Base-by-base conservation (phyloP, 352 stramenopile species). In the Chrysophaeum taylorii region DNA sequence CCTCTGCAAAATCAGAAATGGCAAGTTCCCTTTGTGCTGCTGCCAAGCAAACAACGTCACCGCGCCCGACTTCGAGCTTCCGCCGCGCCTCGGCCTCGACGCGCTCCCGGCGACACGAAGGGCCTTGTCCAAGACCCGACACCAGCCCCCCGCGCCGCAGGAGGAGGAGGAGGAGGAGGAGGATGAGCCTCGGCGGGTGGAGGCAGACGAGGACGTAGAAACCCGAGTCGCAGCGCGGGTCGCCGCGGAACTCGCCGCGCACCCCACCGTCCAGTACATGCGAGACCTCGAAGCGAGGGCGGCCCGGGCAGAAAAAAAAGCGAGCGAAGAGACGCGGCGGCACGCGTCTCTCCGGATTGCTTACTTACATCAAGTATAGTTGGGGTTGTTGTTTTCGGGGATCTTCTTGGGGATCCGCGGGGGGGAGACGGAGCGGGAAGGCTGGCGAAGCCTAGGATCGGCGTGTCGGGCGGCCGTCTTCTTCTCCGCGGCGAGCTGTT, bases 241-340 rank as follows among this genome's bases (percentile, higher is more conserved):
- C 39, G 29, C 39, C 2, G 1, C 5, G 9, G 57, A 70, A 39
- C 64, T 70, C 39, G 15, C 64, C 5, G 29, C 64, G 64, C 64
- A 60, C 36, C 2, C 29, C 2, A 72, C 68, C 23, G 68, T 72
- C 27, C n/a, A 67, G 41, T 73, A 71, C 69, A 63, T 73, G 23
- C 48, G 54, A 14, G 25, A 70, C 45, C 60, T 73, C 25, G 69
- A 73, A 41, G 48, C 16, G 21, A 2, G 2, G 21, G 27, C 25
- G 21, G 9, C 2, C 33, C 18, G 29, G 16, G 57, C 57, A 7
- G 57, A 66, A 2, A 33, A 16, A 2, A 4, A 43, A 7, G 57
- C 57, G 9, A 45, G 33, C 1, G 57, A 41, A 1, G 12, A 42
- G 1, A n/a, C 31, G 21, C 18, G 35, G 2, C 31, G 23, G 9